A percentile compares a stretch with the other conserved stretches of the same genome.
Conservation (phyloP, 345 rosid genomes). For the Fremontodendron californicum region DNA sequence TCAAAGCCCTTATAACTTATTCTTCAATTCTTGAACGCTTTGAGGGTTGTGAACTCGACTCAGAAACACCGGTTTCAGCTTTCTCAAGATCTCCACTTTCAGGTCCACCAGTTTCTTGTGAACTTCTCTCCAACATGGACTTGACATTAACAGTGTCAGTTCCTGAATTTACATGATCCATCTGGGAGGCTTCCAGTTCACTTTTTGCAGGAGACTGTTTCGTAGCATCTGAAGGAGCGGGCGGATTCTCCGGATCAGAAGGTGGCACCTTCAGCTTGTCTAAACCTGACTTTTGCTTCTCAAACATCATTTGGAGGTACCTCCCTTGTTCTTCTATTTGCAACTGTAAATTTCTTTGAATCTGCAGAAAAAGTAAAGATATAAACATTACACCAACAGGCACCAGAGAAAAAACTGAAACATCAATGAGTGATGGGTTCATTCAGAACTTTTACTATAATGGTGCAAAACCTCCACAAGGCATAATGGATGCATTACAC, state of each 20-base stretch:
- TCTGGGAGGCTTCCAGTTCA: constrained; percentile 32
- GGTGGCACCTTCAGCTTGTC: constrained; percentile 54
- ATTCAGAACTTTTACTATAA: background rate
- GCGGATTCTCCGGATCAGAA: constrained; percentile 39
- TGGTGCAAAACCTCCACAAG: background rate
- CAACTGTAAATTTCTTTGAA: constrained; percentile 83
- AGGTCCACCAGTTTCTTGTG: constrained; percentile 18
- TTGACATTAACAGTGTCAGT: background rate
- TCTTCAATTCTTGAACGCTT: constrained; percentile 54
- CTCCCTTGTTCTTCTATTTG: constrained; percentile 95
- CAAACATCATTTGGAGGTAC: constrained; percentile 91
- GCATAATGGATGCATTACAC: background rate
- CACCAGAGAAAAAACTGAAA: background rate
- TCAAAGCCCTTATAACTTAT: constrained; percentile 18
- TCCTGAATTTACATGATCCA: constrained; percentile 18
- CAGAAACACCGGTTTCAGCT: constrained; percentile 19
- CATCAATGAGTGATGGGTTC: too few species aligned
- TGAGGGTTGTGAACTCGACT: constrained; percentile 34
- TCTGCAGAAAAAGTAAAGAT: constrained; percentile 31
- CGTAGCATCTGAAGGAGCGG: constrained; percentile 24
- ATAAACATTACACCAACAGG: background rate
- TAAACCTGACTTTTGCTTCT: constrained; percentile 69
- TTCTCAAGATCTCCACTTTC: constrained; percentile 21
- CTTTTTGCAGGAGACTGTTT: constrained; percentile 29
- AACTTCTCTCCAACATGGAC: constrained; percentile 23